Base-by-base conservation (phyloP, 345 rosid species). In the Hibiscus mutabilis region DNA sequence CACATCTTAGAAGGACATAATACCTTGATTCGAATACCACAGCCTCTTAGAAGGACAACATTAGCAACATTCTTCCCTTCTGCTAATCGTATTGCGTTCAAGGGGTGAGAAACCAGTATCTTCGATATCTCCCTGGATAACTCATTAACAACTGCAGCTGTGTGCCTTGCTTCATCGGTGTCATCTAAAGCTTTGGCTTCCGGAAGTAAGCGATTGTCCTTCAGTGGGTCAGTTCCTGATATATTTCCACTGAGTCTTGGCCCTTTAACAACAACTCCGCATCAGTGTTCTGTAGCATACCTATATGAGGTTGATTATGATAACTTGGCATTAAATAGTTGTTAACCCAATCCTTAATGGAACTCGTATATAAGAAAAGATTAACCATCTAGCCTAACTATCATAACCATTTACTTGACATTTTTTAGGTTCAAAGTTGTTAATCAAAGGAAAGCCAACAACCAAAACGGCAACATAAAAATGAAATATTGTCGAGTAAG, bases 191-290 rank as follows among this genome's bases (percentile, higher is more conserved):
- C 84, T 75, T 85, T 82, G 70, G 88, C 93, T 76, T 95, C 85
- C 66, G 90, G 81, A 79, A 89, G 96, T 71, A 85, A 73, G 74
- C 96, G 92, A 52, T 90, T 84, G 83, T 92, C 97, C 66, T 95
- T 92, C 82, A 95, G 82, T 8, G 97, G 97, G 76, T 95, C 99
- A 21, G 97, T 95, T 80, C 97, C 97, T 58, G 97, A 90, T 84
- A 95, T 90, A 78, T 92, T 95, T 67, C 97, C 97, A 70, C 97
- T 95, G 33, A 95, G 79, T 76, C 76, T 85, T 66, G 97, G 94
- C 33, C 99, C 97, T 77, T 92, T 90, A 18, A 92, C 99, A 79
- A 95, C 99, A 71, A 95, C 97, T 37, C 99, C 97, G 75, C 97
- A 92, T 83, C 97, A 86, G 69, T 95, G 97, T 74, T 95, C 97